Base-by-base conservation (phyloP, 2,329 filamentous ascomycete genomes). In the Neonectria coccinea region DNA sequence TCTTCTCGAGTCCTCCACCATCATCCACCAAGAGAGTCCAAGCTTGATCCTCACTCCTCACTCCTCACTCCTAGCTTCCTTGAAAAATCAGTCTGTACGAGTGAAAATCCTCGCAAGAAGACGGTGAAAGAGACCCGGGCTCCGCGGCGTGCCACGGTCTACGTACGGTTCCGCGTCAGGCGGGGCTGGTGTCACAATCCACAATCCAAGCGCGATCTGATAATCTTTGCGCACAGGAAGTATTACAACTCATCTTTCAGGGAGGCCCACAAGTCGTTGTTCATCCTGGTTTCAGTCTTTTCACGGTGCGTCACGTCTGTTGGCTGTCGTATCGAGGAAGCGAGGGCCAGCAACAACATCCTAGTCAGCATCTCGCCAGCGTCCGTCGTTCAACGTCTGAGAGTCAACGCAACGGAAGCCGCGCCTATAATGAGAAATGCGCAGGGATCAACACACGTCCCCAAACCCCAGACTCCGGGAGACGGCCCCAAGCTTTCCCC, bases 381-480 rank as follows among this genome's bases (percentile, higher is more conserved):
- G 14, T n/a, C 25, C 8, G 18, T 16, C 25, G 16, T 9, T 14
- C 45, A 18, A 56, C 31, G 33, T 59, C 42, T 22, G 25, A 63
- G 48, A 57, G 41, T 27, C 54, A 33, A 52, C 10, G 62, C 41
- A 44, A 62, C 47, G 57, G 54, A 65, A 65, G 51, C 36, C 58
- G 63, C 53, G 58, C 58, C 63, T 58, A 58, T 62, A 12, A 50
- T 11, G 44, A 62, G 50, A 50, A 33, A 25, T 36, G 20, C 48
- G 31, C 63, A 65, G 36, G 63, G 63, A 45, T 62, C 45, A 45
- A 52, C 42, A 55, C 59, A 59, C 25, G 33, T 41, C 59, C 54
- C 58, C 39, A 57, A 50, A 65, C 63, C 59, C 58, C 63, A 65
- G 63, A 65, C 53, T 62, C 54, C 18, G 9, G 44, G 25, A 42